A percentile compares a stretch with the other conserved stretches of the same genome.
phyloP scores from a whole-genome alignment of 163 green algal genomes.

The Botryococcus braunii region DNA sequence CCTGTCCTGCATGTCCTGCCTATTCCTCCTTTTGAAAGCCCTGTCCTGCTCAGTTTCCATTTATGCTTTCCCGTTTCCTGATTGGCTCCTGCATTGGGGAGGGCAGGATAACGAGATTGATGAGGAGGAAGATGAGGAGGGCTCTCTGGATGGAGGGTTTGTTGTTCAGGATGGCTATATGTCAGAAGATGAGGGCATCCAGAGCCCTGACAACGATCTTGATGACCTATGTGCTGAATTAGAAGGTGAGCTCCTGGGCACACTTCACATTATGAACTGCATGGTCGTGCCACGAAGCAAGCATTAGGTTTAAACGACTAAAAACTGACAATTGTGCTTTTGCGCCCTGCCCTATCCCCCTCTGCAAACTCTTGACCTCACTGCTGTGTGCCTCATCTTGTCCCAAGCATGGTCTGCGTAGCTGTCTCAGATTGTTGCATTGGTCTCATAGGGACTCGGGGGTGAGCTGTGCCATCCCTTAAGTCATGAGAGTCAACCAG shows the following conservation, averaged over 20 bases:
- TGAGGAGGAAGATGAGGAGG: conserved; percentile 29
- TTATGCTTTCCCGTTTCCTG: conserved; percentile 1
- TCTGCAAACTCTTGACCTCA: no score
- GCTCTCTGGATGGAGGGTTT: conserved; percentile 35
- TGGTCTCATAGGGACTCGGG: no score
- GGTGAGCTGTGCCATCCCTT: no score
- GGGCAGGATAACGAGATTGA: conserved; percentile 13
- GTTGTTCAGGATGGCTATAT: conserved; percentile 55
- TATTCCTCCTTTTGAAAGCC: no score
- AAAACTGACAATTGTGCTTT: background rate
- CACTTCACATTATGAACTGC: background rate
- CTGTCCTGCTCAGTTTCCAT: no score
- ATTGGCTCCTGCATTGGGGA: background rate
- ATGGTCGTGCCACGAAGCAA: background rate
- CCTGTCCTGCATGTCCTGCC: no score
- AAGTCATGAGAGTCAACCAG: no score
- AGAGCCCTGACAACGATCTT: conserved; percentile 12
- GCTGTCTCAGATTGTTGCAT: no score
- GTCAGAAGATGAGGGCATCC: conserved; percentile 43
- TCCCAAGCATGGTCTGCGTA: no score
- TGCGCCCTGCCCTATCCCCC: no score
- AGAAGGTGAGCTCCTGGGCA: conserved; percentile 7
- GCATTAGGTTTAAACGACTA: background rate
- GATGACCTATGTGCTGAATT: conserved; percentile 20
- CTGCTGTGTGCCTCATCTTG: no score